Percentiles rank a stretch among this genome's conserved stretches.
Conservation (phyloP, 2,329 filamentous ascomycete genomes). For the Aciculosporium take region DNA sequence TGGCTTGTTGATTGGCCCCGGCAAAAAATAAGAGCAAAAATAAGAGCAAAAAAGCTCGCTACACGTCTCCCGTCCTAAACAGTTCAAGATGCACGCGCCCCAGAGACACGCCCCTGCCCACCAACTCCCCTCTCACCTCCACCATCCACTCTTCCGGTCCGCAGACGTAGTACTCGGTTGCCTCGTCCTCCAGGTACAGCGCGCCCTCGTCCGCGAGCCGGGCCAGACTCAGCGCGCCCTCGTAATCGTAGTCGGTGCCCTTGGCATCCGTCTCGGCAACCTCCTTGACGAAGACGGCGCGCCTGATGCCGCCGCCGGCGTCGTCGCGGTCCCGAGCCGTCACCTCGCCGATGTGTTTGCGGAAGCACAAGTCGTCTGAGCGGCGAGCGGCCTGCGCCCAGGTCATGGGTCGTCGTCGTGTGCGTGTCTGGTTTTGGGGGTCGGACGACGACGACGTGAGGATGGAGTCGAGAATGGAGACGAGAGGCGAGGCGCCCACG, state of each 20-base stretch:
- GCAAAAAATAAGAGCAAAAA: too few relatives aligned
- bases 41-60: too few relatives aligned
- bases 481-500: slow-evolving; percentile 53
- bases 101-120: slow-evolving; percentile 34
- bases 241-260: slow-evolving; percentile 42
- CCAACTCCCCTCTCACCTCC: slow-evolving; percentile 35
- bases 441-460: slow-evolving; percentile 17
- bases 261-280: slow-evolving; percentile 25
- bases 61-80: slow-evolving; percentile 39
- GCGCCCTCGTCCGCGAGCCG: slow-evolving; percentile 32
- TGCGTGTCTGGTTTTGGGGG: too few relatives aligned
- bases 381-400: slow-evolving; percentile 49
- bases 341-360: slow-evolving; percentile 29
- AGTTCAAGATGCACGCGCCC: slow-evolving; percentile 49
- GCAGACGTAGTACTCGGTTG: slow-evolving; percentile 53
- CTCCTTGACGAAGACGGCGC: slow-evolving; percentile 37
- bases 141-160: slow-evolving; percentile 56
- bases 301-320: slow-evolving; percentile 14
- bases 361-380: slow-evolving; percentile 40
- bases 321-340: slow-evolving; percentile 13
- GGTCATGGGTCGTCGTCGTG: slow-evolving; percentile 32
- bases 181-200: slow-evolving; percentile 36
- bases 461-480: slow-evolving; percentile 48
- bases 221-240: slow-evolving; percentile 40
- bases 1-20: too few relatives aligned